Percentiles rank a stretch among this genome's conserved stretches.
Evolutionary conservation across 495 filamentous ascomycete species (phyloP).

Genomic region (Ascodesmis nigricans): DNA sequence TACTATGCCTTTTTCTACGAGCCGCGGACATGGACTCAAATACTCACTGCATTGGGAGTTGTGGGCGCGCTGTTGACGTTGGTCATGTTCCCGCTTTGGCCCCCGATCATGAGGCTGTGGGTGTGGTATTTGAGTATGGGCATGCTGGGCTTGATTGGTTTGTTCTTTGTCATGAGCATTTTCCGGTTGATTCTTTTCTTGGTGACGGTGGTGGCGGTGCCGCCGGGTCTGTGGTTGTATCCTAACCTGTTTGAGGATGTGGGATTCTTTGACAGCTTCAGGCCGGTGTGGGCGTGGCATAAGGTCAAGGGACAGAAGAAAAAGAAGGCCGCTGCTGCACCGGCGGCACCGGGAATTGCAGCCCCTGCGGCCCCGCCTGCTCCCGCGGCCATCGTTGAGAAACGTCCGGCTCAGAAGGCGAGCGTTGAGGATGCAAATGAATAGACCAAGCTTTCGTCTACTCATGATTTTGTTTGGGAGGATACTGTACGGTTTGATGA

Average conservation of each 20-base stretch:
- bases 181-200: slow-evolving; percentile 91
- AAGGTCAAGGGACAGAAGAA: slow-evolving; percentile 35
- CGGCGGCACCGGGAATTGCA: background rate
- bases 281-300: slow-evolving; percentile 94
- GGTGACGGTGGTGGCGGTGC: slow-evolving; percentile 60
- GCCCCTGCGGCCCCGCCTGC: background rate
- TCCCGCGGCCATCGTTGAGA: background rate
- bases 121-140: slow-evolving; percentile 97
- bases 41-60: slow-evolving; percentile 67
- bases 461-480: too few relatives aligned
- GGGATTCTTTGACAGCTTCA: slow-evolving; percentile 93
- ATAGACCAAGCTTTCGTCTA: too few relatives aligned
- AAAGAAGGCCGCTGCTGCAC: background rate
- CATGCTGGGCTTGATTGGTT: slow-evolving; percentile 69
- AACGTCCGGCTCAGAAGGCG: too few relatives aligned
- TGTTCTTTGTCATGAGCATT: slow-evolving; percentile 96
- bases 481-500: too few relatives aligned
- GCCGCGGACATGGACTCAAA: slow-evolving; percentile 77
- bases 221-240: slow-evolving; percentile 90
- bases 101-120: slow-evolving; percentile 66
- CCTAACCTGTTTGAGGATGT: slow-evolving; percentile 98
- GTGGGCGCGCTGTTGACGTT: slow-evolving; percentile 62
- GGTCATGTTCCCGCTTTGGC: slow-evolving; percentile 95
- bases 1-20: slow-evolving; percentile 98
- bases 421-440: too few relatives aligned